Conservation (phyloP, 1,139 yeast species). For the Yamadazyma epiphylla region DNA sequence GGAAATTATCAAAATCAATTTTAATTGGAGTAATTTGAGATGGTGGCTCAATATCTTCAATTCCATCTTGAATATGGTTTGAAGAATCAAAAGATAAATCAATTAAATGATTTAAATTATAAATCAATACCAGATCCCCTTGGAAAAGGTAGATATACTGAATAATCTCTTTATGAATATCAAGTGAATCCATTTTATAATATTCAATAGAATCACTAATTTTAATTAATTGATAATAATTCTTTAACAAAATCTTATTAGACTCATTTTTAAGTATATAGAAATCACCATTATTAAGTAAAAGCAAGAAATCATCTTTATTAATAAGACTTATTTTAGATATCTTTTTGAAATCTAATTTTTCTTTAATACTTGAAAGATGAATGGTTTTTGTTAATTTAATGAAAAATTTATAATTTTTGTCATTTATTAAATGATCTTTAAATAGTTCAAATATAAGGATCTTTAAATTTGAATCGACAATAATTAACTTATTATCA, state of each 20-base stretch:
- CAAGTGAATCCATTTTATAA: conserved; percentile 24
- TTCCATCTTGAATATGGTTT: conserved; percentile 16
- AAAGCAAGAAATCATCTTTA: conserved; percentile 32
- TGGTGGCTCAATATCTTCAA: conserved; percentile 18
- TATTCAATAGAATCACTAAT: conserved; percentile 28
- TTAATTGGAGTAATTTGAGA: conserved; percentile 22
- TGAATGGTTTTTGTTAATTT: conserved; percentile 35
- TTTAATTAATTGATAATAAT: conserved; percentile 37
- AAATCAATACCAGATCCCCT: conserved; percentile 28
- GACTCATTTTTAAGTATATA: conserved; percentile 34
- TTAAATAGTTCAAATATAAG: conserved; percentile 26
- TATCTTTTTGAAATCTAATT: conserved; percentile 21
- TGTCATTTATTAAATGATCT: conserved; percentile 13
- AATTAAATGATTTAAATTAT: conserved; percentile 28
- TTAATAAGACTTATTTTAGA: conserved; percentile 25
- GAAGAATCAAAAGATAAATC: conserved; percentile 20
- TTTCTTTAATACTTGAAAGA: conserved; percentile 27
- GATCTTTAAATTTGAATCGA: conserved; percentile 31
- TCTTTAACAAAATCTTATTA: conserved; percentile 16
- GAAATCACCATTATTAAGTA: conserved; percentile 36
- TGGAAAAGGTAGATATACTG: conserved; percentile 25
- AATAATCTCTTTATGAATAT: conserved; percentile 12
- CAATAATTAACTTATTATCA: conserved; percentile 19
- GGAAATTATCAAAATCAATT: conserved; percentile 20
- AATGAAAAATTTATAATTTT: conserved; percentile 28